Evolutionary conservation across 2,329 filamentous ascomycete species (phyloP).

Genomic region (Gyromitra esculenta): DNA sequence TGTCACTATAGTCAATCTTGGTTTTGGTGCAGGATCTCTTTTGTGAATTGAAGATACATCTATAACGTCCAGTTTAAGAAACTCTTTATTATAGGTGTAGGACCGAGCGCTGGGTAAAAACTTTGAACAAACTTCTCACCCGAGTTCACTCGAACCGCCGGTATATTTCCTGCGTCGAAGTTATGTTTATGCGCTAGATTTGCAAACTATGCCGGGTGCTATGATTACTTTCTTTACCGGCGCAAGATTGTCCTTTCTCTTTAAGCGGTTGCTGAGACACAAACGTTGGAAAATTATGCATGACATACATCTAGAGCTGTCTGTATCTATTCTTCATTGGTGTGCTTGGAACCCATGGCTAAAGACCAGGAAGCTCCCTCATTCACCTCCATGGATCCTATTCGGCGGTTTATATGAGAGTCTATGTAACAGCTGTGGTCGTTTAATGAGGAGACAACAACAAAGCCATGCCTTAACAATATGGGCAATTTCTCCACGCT

Average conservation of each 20-base stretch:
- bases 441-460: too few relatives aligned
- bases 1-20: not conserved
- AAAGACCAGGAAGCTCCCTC: constrained; percentile 38
- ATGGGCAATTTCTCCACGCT: too few relatives aligned
- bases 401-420: too few relatives aligned
- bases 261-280: constrained; percentile 49
- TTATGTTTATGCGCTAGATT: constrained; percentile 43
- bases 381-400: not conserved
- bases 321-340: constrained; percentile 55
- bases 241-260: constrained; percentile 52
- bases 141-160: constrained; percentile 24
- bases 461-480: too few relatives aligned
- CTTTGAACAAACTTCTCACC: constrained; percentile 50
- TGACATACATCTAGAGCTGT: constrained; percentile 59
- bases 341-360: constrained; percentile 11
- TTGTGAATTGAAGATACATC: constrained; percentile 11
- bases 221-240: constrained; percentile 42
- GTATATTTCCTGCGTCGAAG: constrained; percentile 47
- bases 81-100: constrained; percentile 47
- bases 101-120: constrained; percentile 50
- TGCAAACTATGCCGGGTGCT: constrained; percentile 47
- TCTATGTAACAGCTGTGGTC: too few relatives aligned
- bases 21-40: not conserved
- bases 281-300: constrained; percentile 58
- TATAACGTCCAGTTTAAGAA: constrained; percentile 34